These are phyloP conservation scores for Allomyces javanicus DNA, from an alignment of 192 early-diverging fungal genomes.

Conservation along the genomic window DNA sequence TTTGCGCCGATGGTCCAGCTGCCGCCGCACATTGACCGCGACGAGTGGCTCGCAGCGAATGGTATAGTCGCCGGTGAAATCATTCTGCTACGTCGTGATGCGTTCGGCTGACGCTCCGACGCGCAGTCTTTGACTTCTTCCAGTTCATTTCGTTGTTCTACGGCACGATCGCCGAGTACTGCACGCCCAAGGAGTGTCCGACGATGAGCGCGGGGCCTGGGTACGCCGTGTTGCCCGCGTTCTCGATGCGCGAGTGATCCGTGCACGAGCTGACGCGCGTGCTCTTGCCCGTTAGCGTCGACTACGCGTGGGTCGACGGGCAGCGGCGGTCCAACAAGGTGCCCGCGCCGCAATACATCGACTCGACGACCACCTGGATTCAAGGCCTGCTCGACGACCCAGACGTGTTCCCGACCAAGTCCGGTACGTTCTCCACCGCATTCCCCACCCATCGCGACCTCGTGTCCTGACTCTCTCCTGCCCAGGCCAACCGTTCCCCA, in stretches of 20 bases:
- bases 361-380: constrained; percentile 75
- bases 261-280: not conserved
- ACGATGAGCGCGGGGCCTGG: constrained; percentile 63
- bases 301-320: constrained; percentile 86
- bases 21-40: constrained; percentile 75
- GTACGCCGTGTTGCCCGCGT: constrained; percentile 16
- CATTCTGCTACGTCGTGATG: not conserved
- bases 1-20: constrained; percentile 74
- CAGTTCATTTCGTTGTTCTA: constrained; percentile 80
- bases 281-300: constrained; percentile 20
- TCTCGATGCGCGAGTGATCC: not conserved
- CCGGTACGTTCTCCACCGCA: constrained; percentile 25
- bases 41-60: constrained; percentile 85
- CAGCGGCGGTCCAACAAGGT: constrained; percentile 59
- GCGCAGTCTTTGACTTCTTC: constrained; percentile 73
- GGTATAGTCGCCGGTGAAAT: constrained; percentile 16
- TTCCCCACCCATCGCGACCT: not conserved
- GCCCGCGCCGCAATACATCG: constrained; percentile 85
- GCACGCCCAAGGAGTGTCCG: constrained; percentile 59
- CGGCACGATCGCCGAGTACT: constrained; percentile 70
- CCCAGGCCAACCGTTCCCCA: constrained; percentile 66
- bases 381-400: constrained; percentile 77
- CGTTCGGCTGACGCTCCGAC: not conserved
- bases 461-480: not conserved
- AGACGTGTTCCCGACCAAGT: constrained; percentile 77